phyloP scores from a whole-genome alignment of 1,284 basidiomycete genomes.

The Retiboletus fuscus region DNA sequence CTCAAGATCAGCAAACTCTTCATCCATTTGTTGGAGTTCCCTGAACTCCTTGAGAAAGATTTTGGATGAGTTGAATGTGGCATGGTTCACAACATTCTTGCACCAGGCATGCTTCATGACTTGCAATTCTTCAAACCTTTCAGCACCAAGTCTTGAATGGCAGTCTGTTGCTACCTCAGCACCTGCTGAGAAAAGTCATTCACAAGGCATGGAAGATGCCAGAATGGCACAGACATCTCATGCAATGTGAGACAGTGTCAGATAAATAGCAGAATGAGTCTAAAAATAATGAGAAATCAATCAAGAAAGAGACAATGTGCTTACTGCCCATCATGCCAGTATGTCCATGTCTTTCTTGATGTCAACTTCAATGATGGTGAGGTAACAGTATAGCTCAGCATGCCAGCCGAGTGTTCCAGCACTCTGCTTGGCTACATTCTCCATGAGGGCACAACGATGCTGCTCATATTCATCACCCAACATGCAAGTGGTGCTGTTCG shows the following conservation, averaged over 20 bases:
- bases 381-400: background rate
- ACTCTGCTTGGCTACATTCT: background rate
- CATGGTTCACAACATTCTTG: background rate
- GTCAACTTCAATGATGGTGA: background rate
- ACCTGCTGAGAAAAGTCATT: background rate
- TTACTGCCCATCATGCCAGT: slow-evolving; percentile 1
- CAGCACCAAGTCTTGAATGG: background rate
- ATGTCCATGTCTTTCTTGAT: background rate
- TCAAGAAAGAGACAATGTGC: background rate
- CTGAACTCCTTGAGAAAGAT: background rate
- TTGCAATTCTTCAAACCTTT: slow-evolving; percentile 7
- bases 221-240: background rate
- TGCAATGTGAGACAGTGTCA: background rate
- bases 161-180: background rate
- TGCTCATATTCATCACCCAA: background rate
- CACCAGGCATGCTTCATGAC: background rate
- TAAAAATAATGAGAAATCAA: slow-evolving; percentile 1
- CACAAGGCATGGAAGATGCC: no score
- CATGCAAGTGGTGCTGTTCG: background rate
- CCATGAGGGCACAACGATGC: background rate
- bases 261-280: slow-evolving; percentile 1
- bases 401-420: background rate
- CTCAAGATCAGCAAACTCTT: slow-evolving; percentile 2
- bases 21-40: slow-evolving; percentile 2
- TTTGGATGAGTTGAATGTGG: background rate